Base-by-base conservation (phyloP, 2,329 filamentous ascomycete species). In the Alternaria sp. region DNA sequence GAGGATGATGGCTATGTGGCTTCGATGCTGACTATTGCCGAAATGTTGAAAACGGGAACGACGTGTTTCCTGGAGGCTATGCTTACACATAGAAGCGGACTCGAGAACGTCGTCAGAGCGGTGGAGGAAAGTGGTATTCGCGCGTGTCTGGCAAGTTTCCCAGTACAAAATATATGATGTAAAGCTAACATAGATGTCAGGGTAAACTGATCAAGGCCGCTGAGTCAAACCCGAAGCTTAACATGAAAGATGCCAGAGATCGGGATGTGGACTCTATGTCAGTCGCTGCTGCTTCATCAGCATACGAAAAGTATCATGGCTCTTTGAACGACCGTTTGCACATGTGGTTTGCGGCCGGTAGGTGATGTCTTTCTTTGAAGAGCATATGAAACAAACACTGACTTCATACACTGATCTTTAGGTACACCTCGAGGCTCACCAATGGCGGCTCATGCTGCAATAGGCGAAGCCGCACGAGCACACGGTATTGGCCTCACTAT, bases 401-500 rank as follows among this genome's bases (percentile, higher is more conserved):
- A 30, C 28, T 30, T 11, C 28, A 30, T 30, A 30, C 28, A 30
- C 28, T 11, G 11, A 30, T 30, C 28, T 30, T 30, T 12, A 30
- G 28, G 81, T 22, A 84, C 83, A 10, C 83, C 83, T 10, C 77
- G 83, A 54, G 83, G 83, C 63, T 80, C 79, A 9, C 67, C 78
- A 1, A 68, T 80, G 25, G 66, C 73, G 1, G 74, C 78, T 1
- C 81, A 82, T 64, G 66, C 71, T 8, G 76, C 78, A 44, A 81
- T 84, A 63, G 81, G 81, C 3, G 70, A 77, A 10, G 74, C 81
- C 12, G 82, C 80, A 32, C 63, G 61, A 6, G 66, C 73, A 16
- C 80, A 80, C 51, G 70, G 70, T 20, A 81, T 85, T 38, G 80
- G 81, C 0, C 64, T 84, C 30, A 85, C 81, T 3, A 83, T 83